These are phyloP conservation scores for Sugiyamaella japonica DNA, from an alignment of 1,139 yeast genomes.

Conservation along the genomic window DNA sequence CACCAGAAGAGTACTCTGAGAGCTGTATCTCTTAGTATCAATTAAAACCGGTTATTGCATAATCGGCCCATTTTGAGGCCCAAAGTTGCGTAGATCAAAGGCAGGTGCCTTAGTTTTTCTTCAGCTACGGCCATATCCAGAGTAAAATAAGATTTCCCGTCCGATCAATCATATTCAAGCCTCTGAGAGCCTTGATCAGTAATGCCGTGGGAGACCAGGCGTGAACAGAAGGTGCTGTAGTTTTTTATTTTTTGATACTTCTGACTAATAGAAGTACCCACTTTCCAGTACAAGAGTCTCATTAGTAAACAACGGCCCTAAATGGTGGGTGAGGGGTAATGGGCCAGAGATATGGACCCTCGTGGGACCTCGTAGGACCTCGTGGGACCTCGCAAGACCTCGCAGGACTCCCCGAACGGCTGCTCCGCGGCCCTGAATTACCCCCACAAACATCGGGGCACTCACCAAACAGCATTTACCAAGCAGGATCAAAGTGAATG, in stretches of 20 bases:
- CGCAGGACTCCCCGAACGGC: not conserved
- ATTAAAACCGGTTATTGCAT: too few relatives aligned
- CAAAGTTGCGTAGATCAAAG: not conserved
- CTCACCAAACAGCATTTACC: too few relatives aligned
- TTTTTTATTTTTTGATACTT: not conserved
- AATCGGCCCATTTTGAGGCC: too few relatives aligned
- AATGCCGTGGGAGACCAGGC: slow-evolving; percentile 13
- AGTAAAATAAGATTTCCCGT: slow-evolving; percentile 11
- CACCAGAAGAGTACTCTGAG: too few relatives aligned
- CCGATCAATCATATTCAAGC: slow-evolving; percentile 12
- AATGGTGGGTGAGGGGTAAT: too few relatives aligned
- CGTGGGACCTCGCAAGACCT: too few relatives aligned
- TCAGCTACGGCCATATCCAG: slow-evolving; percentile 12
- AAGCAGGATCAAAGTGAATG: not conserved
- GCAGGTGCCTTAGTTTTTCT: not conserved
- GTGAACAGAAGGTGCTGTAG: slow-evolving; percentile 12
- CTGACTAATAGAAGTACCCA: not conserved
- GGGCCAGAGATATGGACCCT: too few relatives aligned
- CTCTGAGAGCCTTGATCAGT: slow-evolving; percentile 12
- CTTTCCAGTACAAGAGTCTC: too few relatives aligned
- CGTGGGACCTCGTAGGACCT: too few relatives aligned
- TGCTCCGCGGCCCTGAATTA: not conserved
- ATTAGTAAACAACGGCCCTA: too few relatives aligned
- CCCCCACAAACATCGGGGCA: not conserved
- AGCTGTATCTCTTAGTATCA: too few relatives aligned